Percentiles rank a stretch among this genome's conserved stretches.
Evolutionary conservation across 2,329 filamentous ascomycete species (phyloP).

Genomic region (Sporothrix pallida): DNA sequence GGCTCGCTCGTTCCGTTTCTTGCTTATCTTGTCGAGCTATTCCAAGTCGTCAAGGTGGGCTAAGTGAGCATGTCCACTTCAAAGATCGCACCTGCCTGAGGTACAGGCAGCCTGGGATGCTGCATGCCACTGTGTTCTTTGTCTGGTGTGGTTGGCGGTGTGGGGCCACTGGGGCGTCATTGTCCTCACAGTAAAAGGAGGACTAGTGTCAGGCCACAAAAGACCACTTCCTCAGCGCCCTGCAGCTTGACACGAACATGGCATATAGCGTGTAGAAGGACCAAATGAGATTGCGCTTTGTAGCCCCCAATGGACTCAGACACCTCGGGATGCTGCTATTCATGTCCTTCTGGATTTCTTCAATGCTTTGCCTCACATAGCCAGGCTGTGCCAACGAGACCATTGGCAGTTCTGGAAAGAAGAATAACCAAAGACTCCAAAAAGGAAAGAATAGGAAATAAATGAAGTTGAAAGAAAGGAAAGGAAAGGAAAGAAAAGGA

Average conservation of each 20-base stretch:
- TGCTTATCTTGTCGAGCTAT: background rate
- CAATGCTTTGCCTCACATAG: too few species aligned
- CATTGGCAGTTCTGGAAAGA: too few species aligned
- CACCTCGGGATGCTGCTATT: too few species aligned
- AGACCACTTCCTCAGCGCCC: conserved; percentile 14
- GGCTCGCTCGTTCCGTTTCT: background rate
- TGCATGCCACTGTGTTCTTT: background rate
- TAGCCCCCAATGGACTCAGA: too few species aligned
- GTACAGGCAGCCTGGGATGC: too few species aligned
- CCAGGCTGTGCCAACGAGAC: too few species aligned
- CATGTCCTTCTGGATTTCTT: too few species aligned
- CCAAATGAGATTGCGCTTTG: too few species aligned
- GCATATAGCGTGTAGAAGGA: too few species aligned
- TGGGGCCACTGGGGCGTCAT: background rate
- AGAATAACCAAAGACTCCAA: too few species aligned
- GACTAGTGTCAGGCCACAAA: conserved; percentile 20
- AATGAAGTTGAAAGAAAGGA: too few species aligned
- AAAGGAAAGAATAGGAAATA: too few species aligned
- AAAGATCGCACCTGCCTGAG: background rate
- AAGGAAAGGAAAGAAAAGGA: background rate
- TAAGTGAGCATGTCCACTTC: conserved; percentile 14
- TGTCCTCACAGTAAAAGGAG: background rate
- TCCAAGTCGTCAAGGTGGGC: conserved; percentile 1
- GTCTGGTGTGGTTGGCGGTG: conserved; percentile 14
- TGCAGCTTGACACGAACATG: background rate